phyloP scores from a whole-genome alignment of 768 basidiomycete species.

The Tubosaeta brunneosetosa region DNA sequence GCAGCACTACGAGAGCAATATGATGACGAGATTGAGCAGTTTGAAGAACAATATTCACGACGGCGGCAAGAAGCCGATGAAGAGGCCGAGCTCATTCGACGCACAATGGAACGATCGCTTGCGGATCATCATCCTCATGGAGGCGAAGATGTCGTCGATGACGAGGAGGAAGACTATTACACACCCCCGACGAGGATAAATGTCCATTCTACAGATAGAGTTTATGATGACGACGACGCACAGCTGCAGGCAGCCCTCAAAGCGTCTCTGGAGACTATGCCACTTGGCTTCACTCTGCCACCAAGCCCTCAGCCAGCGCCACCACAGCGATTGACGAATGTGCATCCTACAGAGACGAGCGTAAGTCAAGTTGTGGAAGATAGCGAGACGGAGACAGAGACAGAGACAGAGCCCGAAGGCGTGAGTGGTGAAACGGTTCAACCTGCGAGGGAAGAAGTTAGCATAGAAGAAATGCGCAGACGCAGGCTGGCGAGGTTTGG shows the following conservation, averaged over 20 bases:
- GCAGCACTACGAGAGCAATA: constrained; percentile 58
- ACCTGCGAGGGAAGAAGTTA: constrained; percentile 34
- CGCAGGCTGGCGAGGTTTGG: constrained; percentile 65
- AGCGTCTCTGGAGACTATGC: constrained; percentile 70
- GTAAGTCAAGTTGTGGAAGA: constrained; percentile 13
- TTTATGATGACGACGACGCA: constrained; percentile 84
- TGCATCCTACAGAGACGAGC: constrained; percentile 1
- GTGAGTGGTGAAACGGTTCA: constrained; percentile 1
- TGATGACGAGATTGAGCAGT: constrained; percentile 36
- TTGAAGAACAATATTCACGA: constrained; percentile 13
- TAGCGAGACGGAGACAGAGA: constrained; percentile 34
- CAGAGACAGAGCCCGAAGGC: constrained; percentile 31
- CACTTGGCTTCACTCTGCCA: constrained; percentile 46
- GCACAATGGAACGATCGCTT: constrained; percentile 32
- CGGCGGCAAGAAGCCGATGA: constrained; percentile 3
- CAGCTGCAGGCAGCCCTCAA: constrained; percentile 83
- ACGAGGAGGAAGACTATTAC: constrained; percentile 17
- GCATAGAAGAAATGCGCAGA: constrained; percentile 63
- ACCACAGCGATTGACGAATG: constrained; percentile 15
- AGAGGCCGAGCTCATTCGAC: constrained; percentile 55
- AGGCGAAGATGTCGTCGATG: constrained; percentile 22
- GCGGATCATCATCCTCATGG: constrained; percentile 15
- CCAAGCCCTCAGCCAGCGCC: constrained; percentile 7
- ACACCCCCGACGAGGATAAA: not conserved
- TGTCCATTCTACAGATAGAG: constrained; percentile 31